Conservation (phyloP, 2,329 filamentous ascomycete genomes). For the Colletotrichum coccodes region DNA sequence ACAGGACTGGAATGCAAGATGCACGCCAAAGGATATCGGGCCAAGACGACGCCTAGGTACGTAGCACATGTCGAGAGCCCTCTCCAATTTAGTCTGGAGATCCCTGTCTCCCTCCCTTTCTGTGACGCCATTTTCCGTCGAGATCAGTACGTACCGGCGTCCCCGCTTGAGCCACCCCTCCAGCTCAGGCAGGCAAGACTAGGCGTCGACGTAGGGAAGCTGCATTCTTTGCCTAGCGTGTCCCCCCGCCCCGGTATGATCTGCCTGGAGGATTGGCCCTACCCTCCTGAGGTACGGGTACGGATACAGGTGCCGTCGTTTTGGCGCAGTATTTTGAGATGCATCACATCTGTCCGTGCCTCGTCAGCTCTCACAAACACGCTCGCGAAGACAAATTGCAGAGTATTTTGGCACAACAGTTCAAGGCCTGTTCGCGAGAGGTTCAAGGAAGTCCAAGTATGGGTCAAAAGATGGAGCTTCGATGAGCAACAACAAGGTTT, state of each 20-base stretch:
- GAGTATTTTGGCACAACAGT: neutral
- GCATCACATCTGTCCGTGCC: neutral
- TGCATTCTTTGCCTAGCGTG: conserved; percentile 16
- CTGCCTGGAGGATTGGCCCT: conserved; percentile 26
- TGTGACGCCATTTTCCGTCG: conserved; percentile 27
- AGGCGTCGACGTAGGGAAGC: conserved; percentile 17
- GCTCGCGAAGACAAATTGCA: neutral
- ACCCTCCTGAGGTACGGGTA: neutral
- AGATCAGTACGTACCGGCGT: conserved; percentile 16
- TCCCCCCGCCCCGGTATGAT: conserved; percentile 27
- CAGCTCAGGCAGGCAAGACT: neutral
- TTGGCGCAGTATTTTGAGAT: neutral
- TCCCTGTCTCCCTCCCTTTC: neutral
- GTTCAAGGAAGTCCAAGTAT: neutral
- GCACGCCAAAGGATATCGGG: neutral
- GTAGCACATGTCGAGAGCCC: neutral
- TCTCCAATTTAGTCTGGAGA: neutral
- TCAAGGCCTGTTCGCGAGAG: neutral
- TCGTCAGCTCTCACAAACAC: neutral
- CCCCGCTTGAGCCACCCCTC: conserved; percentile 12
- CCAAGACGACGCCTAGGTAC: neutral
- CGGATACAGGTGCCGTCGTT: conserved; percentile 8
- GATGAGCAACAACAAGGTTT: conserved; percentile 24
- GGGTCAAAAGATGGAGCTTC: neutral
- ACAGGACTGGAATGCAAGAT: neutral